Evolutionary conservation across 768 basidiomycete species (phyloP).

Genomic region (Naematelia encephala): DNA sequence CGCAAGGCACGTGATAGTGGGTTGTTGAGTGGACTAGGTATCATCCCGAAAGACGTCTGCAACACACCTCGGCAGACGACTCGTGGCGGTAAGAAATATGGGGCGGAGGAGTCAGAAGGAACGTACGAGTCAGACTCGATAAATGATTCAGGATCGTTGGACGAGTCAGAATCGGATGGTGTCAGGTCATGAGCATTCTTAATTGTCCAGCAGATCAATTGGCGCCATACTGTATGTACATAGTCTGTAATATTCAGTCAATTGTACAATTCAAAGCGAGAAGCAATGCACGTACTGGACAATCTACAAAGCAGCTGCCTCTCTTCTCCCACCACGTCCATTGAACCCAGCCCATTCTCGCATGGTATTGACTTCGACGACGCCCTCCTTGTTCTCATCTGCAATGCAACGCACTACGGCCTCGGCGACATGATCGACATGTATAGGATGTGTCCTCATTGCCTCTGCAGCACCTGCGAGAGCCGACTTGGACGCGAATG

Average conservation of each 20-base stretch:
- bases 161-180: no score
- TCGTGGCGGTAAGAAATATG: no score
- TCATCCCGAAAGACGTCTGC: no score
- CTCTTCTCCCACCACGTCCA: background rate
- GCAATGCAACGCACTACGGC: conserved; percentile 64
- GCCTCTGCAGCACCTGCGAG: conserved; percentile 63
- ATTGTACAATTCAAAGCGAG: background rate
- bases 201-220: no score
- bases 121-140: no score
- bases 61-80: no score
- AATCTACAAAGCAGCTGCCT: background rate
- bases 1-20: background rate
- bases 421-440: conserved; percentile 91
- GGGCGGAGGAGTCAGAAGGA: no score
- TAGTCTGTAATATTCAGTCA: no score
- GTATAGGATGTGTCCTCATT: conserved; percentile 80
- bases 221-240: no score
- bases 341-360: conserved; percentile 55
- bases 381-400: conserved; percentile 52
- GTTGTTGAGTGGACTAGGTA: no score
- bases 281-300: background rate
- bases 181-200: no score
- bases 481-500: conserved; percentile 28
- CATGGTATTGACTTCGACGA: conserved; percentile 59
- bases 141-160: no score